Evolutionary conservation across 345 rosid genomes (phyloP).

Genomic region (Eucalyptus pumila): DNA sequence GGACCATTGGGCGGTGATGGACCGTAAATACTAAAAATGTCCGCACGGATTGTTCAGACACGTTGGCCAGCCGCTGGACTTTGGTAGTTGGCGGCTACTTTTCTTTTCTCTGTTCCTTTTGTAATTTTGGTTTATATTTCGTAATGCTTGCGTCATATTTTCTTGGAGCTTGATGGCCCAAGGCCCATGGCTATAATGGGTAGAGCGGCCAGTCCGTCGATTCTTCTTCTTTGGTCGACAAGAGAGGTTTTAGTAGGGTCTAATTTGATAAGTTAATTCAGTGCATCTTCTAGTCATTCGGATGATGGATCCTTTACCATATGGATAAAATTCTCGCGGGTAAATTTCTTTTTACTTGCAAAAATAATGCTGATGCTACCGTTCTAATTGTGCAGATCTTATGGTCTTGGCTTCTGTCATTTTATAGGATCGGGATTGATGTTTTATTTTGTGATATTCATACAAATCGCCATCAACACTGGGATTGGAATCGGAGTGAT

Average conservation of each 20-base stretch:
- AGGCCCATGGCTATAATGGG: neutral
- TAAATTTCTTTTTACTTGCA: neutral
- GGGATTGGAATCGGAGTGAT: conserved; percentile 82
- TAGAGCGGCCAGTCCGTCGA: neutral
- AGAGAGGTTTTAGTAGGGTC: neutral
- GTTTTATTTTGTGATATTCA: conserved; percentile 82
- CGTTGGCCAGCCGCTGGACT: neutral
- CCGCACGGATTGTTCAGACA: neutral
- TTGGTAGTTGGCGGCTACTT: neutral
- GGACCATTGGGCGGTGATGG: neutral
- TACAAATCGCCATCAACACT: conserved; percentile 83
- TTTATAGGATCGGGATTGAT: conserved; percentile 91
- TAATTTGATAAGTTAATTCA: neutral
- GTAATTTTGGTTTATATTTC: neutral
- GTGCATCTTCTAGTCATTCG: neutral
- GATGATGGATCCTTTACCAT: neutral
- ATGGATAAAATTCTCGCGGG: neutral
- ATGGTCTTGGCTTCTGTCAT: neutral
- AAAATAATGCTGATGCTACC: neutral
- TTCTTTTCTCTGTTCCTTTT: neutral
- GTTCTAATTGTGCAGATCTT: neutral
- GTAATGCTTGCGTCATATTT: neutral
- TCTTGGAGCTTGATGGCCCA: neutral
- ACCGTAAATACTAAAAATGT: too few relatives aligned
- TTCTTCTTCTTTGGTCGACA: neutral